Evolutionary conservation across 202 grass and related monocot species (phyloP).

Genomic region (Zoysia matrella): DNA sequence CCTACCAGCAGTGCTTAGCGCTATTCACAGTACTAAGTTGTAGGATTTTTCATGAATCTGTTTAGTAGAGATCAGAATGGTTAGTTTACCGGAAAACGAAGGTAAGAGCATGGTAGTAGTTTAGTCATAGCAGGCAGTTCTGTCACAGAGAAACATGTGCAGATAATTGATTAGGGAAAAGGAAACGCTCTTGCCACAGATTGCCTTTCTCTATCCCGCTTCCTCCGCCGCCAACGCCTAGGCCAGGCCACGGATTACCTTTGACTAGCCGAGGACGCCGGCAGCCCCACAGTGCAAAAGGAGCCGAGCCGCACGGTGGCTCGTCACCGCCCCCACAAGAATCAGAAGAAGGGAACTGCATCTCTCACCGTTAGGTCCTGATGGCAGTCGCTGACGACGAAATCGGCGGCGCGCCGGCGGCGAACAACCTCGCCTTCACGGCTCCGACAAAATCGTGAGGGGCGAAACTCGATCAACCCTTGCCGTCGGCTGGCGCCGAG

Average conservation of each 20-base stretch:
- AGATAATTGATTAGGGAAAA: background rate
- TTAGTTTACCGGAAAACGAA: too few relatives aligned
- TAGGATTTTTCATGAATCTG: too few relatives aligned
- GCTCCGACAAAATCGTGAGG: background rate
- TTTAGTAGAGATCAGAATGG: too few relatives aligned
- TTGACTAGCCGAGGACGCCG: too few relatives aligned
- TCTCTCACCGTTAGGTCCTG: background rate
- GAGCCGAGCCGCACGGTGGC: background rate
- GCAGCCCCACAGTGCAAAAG: background rate
- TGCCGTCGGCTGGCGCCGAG: too few relatives aligned
- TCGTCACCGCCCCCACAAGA: background rate
- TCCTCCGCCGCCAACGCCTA: background rate
- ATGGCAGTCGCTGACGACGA: too few relatives aligned
- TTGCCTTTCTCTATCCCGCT: background rate
- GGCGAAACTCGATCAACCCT: background rate
- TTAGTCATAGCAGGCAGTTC: background rate
- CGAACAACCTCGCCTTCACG: background rate
- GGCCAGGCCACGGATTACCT: too few relatives aligned
- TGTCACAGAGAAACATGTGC: background rate
- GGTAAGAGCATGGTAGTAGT: background rate
- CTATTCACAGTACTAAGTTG: too few relatives aligned
- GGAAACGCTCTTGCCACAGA: background rate
- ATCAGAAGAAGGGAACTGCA: background rate
- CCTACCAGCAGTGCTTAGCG: too few relatives aligned
- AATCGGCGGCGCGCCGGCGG: background rate